These are phyloP conservation scores for Brassica incana DNA, from an alignment of 345 rosid species.

Conservation along the genomic window DNA sequence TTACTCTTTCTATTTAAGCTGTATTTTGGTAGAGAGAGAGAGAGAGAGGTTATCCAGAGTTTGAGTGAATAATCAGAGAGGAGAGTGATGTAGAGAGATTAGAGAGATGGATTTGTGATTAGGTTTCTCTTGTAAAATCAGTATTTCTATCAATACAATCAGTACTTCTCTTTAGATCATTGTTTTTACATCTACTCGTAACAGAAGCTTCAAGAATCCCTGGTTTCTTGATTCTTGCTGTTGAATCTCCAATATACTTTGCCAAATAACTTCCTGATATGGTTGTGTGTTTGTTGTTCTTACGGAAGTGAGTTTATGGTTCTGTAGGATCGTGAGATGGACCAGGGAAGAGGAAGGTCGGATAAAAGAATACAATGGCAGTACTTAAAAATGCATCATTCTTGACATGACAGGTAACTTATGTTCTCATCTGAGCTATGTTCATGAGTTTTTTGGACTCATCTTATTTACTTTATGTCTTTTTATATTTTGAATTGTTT, in stretches of 20 bases:
- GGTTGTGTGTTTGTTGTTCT: not conserved
- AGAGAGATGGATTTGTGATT: no score
- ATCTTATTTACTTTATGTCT: conserved; percentile 20
- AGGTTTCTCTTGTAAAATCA: no score
- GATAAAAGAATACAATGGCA: conserved; percentile 50
- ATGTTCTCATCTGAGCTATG: conserved; percentile 7
- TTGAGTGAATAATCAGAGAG: no score
- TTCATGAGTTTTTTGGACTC: not conserved
- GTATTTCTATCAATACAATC: no score
- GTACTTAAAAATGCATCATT: conserved; percentile 62
- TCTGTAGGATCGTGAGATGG: conserved; percentile 76
- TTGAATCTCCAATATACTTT: conserved; percentile 88
- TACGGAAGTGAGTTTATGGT: conserved; percentile 14
- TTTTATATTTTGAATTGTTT: conserved; percentile 10
- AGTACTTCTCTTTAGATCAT: no score
- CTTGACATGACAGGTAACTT: conserved; percentile 83
- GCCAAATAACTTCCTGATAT: conserved; percentile 42
- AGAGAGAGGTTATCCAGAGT: no score
- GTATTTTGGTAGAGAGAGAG: no score
- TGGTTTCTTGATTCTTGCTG: conserved; percentile 68
- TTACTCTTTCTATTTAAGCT: no score
- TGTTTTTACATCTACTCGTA: no score
- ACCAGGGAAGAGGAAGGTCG: conserved; percentile 82
- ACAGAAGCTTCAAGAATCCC: conserved; percentile 68
- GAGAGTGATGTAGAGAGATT: no score